Evolutionary conservation across 495 filamentous ascomycete species (phyloP).

Genomic region (Friedmanniomyces endolithicus): DNA sequence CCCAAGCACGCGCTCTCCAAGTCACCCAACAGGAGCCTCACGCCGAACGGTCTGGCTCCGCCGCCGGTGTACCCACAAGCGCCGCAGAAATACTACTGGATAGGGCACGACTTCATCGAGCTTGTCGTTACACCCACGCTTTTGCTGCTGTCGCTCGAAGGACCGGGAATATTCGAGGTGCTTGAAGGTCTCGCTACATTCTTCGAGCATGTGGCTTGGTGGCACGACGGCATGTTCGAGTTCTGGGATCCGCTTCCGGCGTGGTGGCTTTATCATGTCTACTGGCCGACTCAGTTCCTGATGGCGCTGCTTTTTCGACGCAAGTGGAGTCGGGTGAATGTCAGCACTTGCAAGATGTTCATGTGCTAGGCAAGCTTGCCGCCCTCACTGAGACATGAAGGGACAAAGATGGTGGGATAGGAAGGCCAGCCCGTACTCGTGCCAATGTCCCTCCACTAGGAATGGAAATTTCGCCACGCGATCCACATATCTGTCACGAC

Average conservation of each 20-base stretch:
- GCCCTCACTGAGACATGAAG: not conserved
- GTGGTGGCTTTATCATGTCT: slow-evolving; percentile 47
- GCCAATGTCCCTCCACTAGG: not conserved
- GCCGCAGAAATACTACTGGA: slow-evolving; percentile 40
- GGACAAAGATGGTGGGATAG: not conserved
- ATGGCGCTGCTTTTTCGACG: slow-evolving; percentile 28
- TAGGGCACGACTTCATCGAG: slow-evolving; percentile 45
- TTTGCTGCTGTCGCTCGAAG: slow-evolving; percentile 4
- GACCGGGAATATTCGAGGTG: slow-evolving; percentile 15
- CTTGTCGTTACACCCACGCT: slow-evolving; percentile 37
- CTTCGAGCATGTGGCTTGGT: slow-evolving; percentile 36
- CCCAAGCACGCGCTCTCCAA: not conserved
- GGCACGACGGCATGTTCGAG: slow-evolving; percentile 50
- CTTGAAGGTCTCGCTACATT: slow-evolving; percentile 23
- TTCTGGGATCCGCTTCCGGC: slow-evolving; percentile 49
- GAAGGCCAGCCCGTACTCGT: not conserved
- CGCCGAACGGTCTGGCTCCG: slow-evolving; percentile 6
- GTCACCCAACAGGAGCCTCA: not conserved
- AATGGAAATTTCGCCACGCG: too few relatives aligned
- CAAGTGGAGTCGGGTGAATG: slow-evolving; percentile 47
- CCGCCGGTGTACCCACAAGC: slow-evolving; percentile 23
- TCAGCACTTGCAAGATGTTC: slow-evolving; percentile 48
- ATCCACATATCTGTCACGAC: too few relatives aligned
- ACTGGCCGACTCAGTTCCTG: slow-evolving; percentile 44
- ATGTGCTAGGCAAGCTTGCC: slow-evolving; percentile 21